These are phyloP conservation scores for Mycena venus DNA, from an alignment of 768 basidiomycete genomes.

Conservation along the genomic window DNA sequence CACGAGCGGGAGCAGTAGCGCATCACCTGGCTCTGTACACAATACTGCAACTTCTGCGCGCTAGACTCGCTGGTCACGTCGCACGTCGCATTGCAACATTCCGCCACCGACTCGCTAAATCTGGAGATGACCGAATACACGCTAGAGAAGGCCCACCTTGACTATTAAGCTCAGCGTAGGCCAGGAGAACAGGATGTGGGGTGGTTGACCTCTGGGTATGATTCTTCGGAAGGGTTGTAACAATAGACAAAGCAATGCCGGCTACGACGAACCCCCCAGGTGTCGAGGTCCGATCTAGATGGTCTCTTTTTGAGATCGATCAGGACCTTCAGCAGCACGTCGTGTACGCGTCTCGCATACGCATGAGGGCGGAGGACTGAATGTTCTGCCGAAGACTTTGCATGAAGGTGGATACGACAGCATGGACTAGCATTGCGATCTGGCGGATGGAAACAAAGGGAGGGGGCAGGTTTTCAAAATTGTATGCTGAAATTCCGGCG, in stretches of 20 bases:
- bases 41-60: constrained; percentile 11
- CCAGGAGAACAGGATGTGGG: not conserved
- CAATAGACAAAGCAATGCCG: not conserved
- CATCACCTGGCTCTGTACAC: constrained; percentile 8
- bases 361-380: not conserved
- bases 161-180: not conserved
- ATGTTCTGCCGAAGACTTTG: constrained; percentile 1
- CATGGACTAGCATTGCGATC: not conserved
- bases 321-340: not conserved
- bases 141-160: not conserved
- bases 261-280: not conserved
- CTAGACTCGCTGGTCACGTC: constrained; percentile 9
- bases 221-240: not conserved
- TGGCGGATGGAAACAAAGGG: not conserved
- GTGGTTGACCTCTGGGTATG: not conserved
- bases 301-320: not conserved
- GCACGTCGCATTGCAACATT: constrained; percentile 16
- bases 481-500: not conserved
- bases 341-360: not conserved
- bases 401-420: not conserved
- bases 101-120: not conserved
- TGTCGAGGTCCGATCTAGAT: not conserved
- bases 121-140: not conserved
- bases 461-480: not conserved
- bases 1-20: constrained; percentile 18